A percentile compares a stretch with the other conserved stretches of the same genome.
Conservation (phyloP, 257 asterid genomes). For the Nicotiana obtusifolia region DNA sequence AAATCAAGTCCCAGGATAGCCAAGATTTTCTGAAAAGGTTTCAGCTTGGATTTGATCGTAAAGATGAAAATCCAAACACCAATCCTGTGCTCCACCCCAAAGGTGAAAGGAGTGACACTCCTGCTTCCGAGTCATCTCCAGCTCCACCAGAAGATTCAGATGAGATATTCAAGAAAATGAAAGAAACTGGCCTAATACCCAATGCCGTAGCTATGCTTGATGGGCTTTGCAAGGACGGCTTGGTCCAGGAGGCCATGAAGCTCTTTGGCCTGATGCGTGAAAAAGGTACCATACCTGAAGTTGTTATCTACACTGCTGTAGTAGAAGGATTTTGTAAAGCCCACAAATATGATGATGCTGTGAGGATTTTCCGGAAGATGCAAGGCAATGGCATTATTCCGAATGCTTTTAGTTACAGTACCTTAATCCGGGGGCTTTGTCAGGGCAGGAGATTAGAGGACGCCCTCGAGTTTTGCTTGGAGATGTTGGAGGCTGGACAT, state of each 20-base stretch:
- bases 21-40: constrained; percentile 69
- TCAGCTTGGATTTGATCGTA: constrained; percentile 57
- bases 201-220: constrained; percentile 96
- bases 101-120: constrained; percentile 5
- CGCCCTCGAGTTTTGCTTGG: constrained; percentile 43
- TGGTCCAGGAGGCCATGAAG: constrained; percentile 82
- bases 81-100: constrained; percentile 13
- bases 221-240: constrained; percentile 84
- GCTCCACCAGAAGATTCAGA: constrained; percentile 59
- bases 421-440: constrained; percentile 51
- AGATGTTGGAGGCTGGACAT: constrained; percentile 71
- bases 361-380: constrained; percentile 70
- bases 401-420: constrained; percentile 54
- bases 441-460: constrained; percentile 58
- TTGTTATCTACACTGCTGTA: constrained; percentile 82
- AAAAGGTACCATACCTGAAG: constrained; percentile 79
- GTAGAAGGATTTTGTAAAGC: constrained; percentile 87
- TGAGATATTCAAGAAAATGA: constrained; percentile 83
- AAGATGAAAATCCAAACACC: constrained; percentile 6
- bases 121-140: constrained; percentile 25
- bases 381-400: constrained; percentile 57
- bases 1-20: constrained; percentile 14
- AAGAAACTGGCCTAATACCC: constrained; percentile 82
- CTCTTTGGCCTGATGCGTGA: constrained; percentile 81
- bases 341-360: constrained; percentile 64